Evolutionary conservation across 1,284 basidiomycete genomes (phyloP).

Genomic region (Chalciporus sp.): DNA sequence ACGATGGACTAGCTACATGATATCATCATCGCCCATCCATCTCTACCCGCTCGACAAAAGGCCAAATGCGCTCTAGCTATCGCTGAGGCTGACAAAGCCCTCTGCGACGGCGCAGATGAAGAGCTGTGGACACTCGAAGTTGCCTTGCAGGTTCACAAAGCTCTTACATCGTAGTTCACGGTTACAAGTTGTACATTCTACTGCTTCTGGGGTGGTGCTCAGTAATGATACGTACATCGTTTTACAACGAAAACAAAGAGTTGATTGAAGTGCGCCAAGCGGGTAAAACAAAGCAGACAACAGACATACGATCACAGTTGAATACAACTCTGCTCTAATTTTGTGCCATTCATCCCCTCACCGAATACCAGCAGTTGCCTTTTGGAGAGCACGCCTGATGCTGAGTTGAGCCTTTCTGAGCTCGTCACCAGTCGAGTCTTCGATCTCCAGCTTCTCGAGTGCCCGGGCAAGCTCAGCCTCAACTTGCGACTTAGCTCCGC

Average conservation of each 20-base stretch:
- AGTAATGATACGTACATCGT: background rate
- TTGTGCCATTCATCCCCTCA: constrained; percentile 39
- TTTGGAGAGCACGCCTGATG: constrained; percentile 95
- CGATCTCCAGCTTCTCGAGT: constrained; percentile 95
- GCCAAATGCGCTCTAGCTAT: constrained; percentile 82
- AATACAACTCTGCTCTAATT: constrained; percentile 18
- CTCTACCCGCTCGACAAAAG: constrained; percentile 82
- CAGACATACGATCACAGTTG: constrained; percentile 12
- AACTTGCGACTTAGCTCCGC: constrained; percentile 89
- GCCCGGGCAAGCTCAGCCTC: constrained; percentile 96
- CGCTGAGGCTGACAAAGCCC: constrained; percentile 94
- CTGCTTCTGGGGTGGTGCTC: background rate
- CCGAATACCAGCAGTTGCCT: constrained; percentile 87
- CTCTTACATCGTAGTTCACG: constrained; percentile 36
- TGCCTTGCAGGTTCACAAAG: constrained; percentile 77
- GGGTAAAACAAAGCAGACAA: constrained; percentile 10
- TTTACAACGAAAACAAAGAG: constrained; percentile 2
- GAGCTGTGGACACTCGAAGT: constrained; percentile 94
- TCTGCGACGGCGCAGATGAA: constrained; percentile 98
- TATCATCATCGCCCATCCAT: constrained; percentile 81
- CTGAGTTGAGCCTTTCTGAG: constrained; percentile 90
- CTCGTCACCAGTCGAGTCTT: constrained; percentile 90
- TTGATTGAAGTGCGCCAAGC: constrained; percentile 18
- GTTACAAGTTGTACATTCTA: background rate
- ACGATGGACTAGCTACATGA: constrained; percentile 78